Percentiles rank a stretch among this genome's conserved stretches.
Evolutionary conservation across 768 basidiomycete species (phyloP).

Genomic region (Mrakia blollopis): DNA sequence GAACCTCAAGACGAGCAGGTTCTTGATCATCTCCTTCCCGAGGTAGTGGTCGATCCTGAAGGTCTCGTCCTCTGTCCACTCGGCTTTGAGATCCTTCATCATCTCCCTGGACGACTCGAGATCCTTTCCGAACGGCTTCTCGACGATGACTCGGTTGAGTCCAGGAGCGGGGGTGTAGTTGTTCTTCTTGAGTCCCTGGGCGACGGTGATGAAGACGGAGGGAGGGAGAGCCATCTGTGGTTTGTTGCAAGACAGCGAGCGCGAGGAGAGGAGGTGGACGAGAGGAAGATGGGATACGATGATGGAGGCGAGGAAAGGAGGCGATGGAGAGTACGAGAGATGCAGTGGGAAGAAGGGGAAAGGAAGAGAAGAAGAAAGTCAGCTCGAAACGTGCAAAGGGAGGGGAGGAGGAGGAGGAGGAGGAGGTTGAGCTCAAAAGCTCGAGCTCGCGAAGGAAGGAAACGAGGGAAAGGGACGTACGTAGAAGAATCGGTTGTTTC

Average conservation of each 20-base stretch:
- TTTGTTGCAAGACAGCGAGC: neutral
- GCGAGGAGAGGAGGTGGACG: neutral
- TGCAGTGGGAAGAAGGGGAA: neutral
- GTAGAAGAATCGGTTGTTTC: constrained; percentile 48
- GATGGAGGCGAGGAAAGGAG: too few relatives aligned
- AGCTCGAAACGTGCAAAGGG: neutral
- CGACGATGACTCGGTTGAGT: constrained; percentile 86
- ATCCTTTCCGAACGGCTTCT: constrained; percentile 98
- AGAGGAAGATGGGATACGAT: neutral
- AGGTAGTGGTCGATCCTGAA: constrained; percentile 99
- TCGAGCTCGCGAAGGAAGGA: neutral
- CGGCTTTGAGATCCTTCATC: constrained; percentile 68
- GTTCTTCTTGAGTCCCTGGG: constrained; percentile 71
- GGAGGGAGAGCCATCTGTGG: constrained; percentile 84
- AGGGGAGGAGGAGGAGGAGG: too few relatives aligned
- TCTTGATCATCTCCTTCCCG: constrained; percentile 99
- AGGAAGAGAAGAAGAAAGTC: neutral
- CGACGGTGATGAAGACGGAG: constrained; percentile 89
- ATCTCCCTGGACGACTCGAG: constrained; percentile 75
- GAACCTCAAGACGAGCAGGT: constrained; percentile 89
- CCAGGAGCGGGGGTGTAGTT: constrained; percentile 67
- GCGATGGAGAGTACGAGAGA: too few relatives aligned
- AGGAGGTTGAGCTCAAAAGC: neutral
- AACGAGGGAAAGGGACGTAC: neutral
- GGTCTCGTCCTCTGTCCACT: constrained; percentile 95